A percentile compares a stretch with the other conserved stretches of the same genome.
phyloP scores from a whole-genome alignment of 345 rosid genomes.

The Citrus medica region DNA sequence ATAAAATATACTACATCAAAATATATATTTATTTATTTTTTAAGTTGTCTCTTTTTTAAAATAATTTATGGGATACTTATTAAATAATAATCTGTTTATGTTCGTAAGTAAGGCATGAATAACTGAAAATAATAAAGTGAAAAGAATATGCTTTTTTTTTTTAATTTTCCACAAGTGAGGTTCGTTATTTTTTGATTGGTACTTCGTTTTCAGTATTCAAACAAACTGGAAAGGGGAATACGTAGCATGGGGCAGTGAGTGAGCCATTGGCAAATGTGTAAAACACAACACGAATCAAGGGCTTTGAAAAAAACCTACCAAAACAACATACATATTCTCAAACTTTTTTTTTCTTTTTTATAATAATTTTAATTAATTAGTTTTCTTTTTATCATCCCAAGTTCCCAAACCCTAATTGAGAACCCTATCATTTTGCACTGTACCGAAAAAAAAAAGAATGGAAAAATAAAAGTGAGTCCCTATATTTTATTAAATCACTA shows the following conservation, averaged over 20 bases:
- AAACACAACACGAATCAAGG: neutral
- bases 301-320: neutral
- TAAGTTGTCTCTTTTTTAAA: too few species aligned
- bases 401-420: constrained; percentile 22
- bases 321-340: neutral
- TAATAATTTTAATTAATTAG: neutral
- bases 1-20: too few species aligned
- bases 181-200: neutral
- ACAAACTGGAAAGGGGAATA: neutral
- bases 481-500: neutral
- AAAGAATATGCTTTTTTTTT: neutral
- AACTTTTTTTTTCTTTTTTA: neutral
- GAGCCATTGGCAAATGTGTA: constrained; percentile 2
- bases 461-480: neutral
- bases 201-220: neutral
- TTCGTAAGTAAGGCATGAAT: too few species aligned
- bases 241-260: neutral
- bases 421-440: constrained; percentile 12
- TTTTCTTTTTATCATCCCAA: neutral
- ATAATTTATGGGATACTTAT: too few species aligned
- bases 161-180: neutral
- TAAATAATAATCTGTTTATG: neutral
- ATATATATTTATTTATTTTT: too few species aligned
- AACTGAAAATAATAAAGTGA: neutral
- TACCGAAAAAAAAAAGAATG: neutral